Percentiles rank a stretch among this genome's conserved stretches.
These are phyloP conservation scores for Venturiaceae sp. DNA, from an alignment of 2,329 filamentous ascomycete genomes.

Conservation along the genomic window DNA sequence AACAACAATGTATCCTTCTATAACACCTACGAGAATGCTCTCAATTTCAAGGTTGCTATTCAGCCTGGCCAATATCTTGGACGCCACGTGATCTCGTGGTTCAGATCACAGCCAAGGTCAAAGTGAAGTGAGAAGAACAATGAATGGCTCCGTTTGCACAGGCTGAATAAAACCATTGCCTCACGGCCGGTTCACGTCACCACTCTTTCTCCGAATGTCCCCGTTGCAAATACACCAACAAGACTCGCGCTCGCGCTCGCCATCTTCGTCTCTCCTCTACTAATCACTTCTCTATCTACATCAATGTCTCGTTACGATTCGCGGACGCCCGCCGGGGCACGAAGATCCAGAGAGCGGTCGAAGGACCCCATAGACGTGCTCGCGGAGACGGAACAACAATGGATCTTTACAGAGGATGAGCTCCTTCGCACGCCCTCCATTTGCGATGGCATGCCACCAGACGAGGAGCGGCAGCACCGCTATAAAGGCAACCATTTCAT, in stretches of 20 bases:
- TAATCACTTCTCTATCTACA: background rate
- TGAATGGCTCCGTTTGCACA: background rate
- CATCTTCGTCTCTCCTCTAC: background rate
- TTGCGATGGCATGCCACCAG: slow-evolving; percentile 65
- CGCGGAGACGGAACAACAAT: slow-evolving; percentile 57
- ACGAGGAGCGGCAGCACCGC: slow-evolving; percentile 70
- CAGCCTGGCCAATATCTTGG: too few relatives aligned
- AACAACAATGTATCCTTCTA: too few relatives aligned
- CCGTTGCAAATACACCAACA: background rate
- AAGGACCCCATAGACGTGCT: slow-evolving; percentile 33
- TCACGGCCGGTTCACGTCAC: background rate
- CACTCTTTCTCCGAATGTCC: background rate
- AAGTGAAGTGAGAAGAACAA: background rate
- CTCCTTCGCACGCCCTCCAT: slow-evolving; percentile 74
- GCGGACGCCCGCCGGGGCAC: background rate
- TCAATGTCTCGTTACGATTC: background rate
- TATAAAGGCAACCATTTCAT: slow-evolving; percentile 97
- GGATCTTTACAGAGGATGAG: slow-evolving; percentile 82
- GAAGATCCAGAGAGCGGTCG: background rate
- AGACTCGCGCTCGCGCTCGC: background rate
- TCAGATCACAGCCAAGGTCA: background rate
- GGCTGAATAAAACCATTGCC: background rate
- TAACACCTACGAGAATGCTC: too few relatives aligned
- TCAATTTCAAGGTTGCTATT: too few relatives aligned
- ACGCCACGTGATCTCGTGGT: background rate